Percentiles rank a stretch among this genome's conserved stretches.
These are phyloP conservation scores for Ballota nigra DNA, from an alignment of 257 asterid species.

Conservation along the genomic window DNA sequence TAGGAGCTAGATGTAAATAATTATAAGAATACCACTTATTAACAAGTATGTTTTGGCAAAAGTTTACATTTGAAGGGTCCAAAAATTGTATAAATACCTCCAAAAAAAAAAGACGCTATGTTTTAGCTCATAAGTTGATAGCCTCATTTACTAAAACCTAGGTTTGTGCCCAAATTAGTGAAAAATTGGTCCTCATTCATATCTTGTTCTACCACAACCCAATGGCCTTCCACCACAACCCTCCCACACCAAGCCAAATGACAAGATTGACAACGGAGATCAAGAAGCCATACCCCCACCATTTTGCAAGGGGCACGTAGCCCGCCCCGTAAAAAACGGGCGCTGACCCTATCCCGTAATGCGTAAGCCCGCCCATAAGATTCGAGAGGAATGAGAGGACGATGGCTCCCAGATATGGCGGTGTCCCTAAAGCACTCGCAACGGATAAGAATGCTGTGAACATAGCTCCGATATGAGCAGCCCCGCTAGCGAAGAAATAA, in stretches of 20 bases:
- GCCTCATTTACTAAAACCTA: background rate
- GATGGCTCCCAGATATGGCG: constrained; percentile 75
- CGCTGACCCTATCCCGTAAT: constrained; percentile 91
- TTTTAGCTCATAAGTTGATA: background rate
- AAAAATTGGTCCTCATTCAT: background rate
- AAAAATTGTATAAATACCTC: background rate
- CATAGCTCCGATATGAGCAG: constrained; percentile 99
- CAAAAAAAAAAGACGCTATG: background rate
- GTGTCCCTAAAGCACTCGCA: constrained; percentile 90
- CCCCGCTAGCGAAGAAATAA: constrained; percentile 97
- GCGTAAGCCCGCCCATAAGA: constrained; percentile 93
- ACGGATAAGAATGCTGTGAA: constrained; percentile 92
- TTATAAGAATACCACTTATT: background rate
- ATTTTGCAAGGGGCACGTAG: constrained; percentile 74
- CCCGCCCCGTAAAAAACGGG: constrained; percentile 91
- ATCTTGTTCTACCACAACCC: constrained; percentile 65
- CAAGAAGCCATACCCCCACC: constrained; percentile 94
- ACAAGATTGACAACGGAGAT: constrained; percentile 70
- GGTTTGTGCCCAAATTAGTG: background rate
- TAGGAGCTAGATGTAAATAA: background rate
- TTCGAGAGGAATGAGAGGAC: constrained; percentile 84
- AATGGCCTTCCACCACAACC: constrained; percentile 88
- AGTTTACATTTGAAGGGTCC: background rate
- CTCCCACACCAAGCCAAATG: constrained; percentile 95
- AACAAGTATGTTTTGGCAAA: background rate